Percentiles rank a stretch among this genome's conserved stretches.
Conservation (phyloP, 306 rosid genomes). For the Notholithocarpus densiflorus region DNA sequence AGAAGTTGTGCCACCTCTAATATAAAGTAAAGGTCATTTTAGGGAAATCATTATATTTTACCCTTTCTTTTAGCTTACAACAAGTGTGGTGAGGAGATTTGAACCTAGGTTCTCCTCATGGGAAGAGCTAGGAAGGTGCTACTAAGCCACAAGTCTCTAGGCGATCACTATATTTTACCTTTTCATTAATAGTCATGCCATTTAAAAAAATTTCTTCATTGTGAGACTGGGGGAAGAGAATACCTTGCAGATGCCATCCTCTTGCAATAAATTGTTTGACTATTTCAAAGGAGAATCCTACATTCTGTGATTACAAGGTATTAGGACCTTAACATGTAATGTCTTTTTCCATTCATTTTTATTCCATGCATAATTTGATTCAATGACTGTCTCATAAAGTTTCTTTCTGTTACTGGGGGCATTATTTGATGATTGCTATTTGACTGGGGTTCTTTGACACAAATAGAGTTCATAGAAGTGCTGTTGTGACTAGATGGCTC, state of each 20-base stretch:
- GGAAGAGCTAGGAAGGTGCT: too few relatives aligned
- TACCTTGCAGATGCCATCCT: background rate
- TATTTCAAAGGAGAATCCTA: background rate
- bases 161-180: too few relatives aligned
- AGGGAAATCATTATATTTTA: too few relatives aligned
- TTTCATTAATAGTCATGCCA: too few relatives aligned
- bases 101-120: too few relatives aligned
- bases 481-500: background rate
- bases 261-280: background rate
- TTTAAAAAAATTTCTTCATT: too few relatives aligned
- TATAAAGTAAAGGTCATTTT: too few relatives aligned
- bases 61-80: too few relatives aligned
- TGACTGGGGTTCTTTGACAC: background rate
- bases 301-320: background rate
- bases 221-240: too few relatives aligned
- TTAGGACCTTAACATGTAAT: background rate
- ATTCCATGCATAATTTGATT: background rate
- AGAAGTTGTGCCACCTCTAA: too few relatives aligned
- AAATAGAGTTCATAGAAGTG: background rate
- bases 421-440: background rate
- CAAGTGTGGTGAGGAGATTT: too few relatives aligned
- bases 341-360: background rate
- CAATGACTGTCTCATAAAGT: background rate
- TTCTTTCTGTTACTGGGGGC: background rate
- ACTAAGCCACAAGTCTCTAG: too few relatives aligned